Percentiles rank a stretch among this genome's conserved stretches.
These are phyloP conservation scores for Oenanthe javanica DNA, from an alignment of 140 eudicot genomes.

Conservation along the genomic window DNA sequence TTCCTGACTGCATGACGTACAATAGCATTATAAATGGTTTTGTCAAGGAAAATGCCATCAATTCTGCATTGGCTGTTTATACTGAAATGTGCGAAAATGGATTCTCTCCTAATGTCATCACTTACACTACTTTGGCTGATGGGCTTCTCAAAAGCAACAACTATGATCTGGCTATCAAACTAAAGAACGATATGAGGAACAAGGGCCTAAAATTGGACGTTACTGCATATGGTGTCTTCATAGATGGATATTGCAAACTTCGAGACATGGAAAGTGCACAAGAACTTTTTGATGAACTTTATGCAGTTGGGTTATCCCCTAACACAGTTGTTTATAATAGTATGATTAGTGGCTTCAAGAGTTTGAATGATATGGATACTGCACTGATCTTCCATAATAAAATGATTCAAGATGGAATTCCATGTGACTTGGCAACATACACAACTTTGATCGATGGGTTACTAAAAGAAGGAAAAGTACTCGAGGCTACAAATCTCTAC, in stretches of 20 bases:
- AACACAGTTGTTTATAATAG: conserved; percentile 52
- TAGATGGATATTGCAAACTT: conserved; percentile 67
- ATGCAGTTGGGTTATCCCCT: conserved; percentile 58
- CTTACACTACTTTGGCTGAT: conserved; percentile 58
- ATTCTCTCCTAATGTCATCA: conserved; percentile 49
- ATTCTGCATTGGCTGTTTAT: conserved; percentile 61
- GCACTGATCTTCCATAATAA: conserved; percentile 52
- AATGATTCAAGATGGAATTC: conserved; percentile 52
- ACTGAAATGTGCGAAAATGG: conserved; percentile 50
- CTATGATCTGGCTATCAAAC: conserved; percentile 58
- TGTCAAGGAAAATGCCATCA: conserved; percentile 45
- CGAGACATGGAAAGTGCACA: conserved; percentile 61
- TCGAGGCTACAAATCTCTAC: conserved; percentile 52
- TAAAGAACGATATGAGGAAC: conserved; percentile 53
- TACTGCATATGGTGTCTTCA: conserved; percentile 51
- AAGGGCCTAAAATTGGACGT: conserved; percentile 66
- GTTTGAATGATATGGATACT: conserved; percentile 48
- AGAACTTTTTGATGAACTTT: conserved; percentile 56
- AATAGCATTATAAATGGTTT: conserved; percentile 73
- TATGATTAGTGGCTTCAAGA: conserved; percentile 75
- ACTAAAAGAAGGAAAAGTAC: conserved; percentile 48
- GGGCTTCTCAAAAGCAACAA: conserved; percentile 62
- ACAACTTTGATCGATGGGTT: conserved; percentile 80
- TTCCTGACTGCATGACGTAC: conserved; percentile 58
- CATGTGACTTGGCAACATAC: conserved; percentile 60